Percentiles rank a stretch among this genome's conserved stretches.
phyloP scores from a whole-genome alignment of 2,329 filamentous ascomycete genomes.

The Samsoniella hepiali region DNA sequence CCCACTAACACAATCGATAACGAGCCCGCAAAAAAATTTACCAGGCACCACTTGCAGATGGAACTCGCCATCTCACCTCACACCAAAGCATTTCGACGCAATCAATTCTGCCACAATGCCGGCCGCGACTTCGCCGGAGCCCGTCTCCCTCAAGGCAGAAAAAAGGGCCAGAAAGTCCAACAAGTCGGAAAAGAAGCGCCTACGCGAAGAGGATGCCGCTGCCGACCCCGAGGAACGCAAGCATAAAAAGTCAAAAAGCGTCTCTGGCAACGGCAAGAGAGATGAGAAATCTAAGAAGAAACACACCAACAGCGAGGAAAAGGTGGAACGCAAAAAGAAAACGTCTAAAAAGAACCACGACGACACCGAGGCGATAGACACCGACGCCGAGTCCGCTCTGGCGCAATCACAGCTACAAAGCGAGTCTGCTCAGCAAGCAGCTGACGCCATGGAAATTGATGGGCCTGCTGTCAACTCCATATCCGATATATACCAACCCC shows the following conservation, averaged over 20 bases:
- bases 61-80: conserved; percentile 2
- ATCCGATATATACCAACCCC: conserved; percentile 36
- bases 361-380: conserved; percentile 28
- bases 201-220: conserved; percentile 40
- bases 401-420: conserved; percentile 9
- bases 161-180: conserved; percentile 37
- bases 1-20: conserved; percentile 23
- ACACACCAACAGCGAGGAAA: not conserved
- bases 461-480: conserved; percentile 27
- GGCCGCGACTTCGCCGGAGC: conserved; percentile 31
- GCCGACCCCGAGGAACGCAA: conserved; percentile 41
- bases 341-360: conserved; percentile 31
- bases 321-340: conserved; percentile 20
- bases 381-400: conserved; percentile 24
- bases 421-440: conserved; percentile 20
- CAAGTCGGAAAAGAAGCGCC: conserved; percentile 43
- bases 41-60: not conserved
- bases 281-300: conserved; percentile 21
- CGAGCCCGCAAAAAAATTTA: conserved; percentile 26
- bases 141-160: conserved; percentile 32
- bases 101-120: conserved; percentile 30
- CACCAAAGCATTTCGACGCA: conserved; percentile 15
- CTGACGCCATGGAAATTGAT: conserved; percentile 42
- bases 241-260: conserved; percentile 50
- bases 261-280: conserved; percentile 30